Conservation (phyloP, 2,329 filamentous ascomycete genomes). For the Thelonectria olida region DNA sequence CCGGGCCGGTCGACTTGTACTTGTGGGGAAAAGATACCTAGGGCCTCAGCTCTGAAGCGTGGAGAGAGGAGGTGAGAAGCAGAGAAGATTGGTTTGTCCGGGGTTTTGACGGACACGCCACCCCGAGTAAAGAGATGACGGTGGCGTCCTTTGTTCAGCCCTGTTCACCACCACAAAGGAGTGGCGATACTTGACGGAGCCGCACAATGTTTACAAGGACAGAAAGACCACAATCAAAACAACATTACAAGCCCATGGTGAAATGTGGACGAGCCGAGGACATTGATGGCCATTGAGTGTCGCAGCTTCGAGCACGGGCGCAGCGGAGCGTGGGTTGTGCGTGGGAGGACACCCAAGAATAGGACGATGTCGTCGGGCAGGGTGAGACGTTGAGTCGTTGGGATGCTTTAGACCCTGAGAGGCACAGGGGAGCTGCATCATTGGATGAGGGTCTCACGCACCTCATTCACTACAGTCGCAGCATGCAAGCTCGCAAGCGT, state of each 20-base stretch:
- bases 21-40: constrained; percentile 44
- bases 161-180: not conserved
- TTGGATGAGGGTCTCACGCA: constrained; percentile 13
- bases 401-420: not conserved
- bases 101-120: constrained; percentile 41
- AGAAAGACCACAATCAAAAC: not conserved
- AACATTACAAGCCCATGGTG: not conserved
- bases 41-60: not conserved
- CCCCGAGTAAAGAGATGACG: not conserved
- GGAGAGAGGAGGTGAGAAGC: not conserved
- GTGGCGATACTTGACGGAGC: not conserved
- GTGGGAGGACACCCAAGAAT: constrained; percentile 27
- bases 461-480: constrained; percentile 2
- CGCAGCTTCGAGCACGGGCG: constrained; percentile 12
- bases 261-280: not conserved
- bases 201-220: not conserved
- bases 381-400: not conserved
- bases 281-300: constrained; percentile 12
- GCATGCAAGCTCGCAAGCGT: constrained; percentile 30
- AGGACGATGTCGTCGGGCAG: constrained; percentile 15
- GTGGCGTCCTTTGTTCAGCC: not conserved
- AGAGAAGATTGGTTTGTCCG: constrained; percentile 26
- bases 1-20: constrained; percentile 41
- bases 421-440: not conserved
- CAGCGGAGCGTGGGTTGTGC: constrained; percentile 23